Conservation (phyloP, 1,284 basidiomycete species). For the Tilletia caries region DNA sequence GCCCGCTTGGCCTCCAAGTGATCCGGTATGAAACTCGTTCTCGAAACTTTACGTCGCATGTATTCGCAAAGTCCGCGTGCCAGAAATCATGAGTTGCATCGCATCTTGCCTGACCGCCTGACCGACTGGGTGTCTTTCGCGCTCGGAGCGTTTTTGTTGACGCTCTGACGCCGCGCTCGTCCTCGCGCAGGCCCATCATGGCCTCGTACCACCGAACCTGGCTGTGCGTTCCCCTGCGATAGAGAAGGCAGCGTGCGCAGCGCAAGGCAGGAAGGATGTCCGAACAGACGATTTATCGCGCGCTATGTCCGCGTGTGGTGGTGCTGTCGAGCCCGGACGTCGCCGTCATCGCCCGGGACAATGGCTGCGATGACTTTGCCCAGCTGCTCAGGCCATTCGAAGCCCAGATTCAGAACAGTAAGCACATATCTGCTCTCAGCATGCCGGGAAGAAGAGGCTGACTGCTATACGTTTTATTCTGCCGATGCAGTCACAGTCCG, state of each 20-base stretch:
- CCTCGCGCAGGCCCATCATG: no score
- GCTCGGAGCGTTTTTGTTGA: not conserved
- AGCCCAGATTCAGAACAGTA: constrained; percentile 25
- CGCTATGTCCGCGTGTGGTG: constrained; percentile 43
- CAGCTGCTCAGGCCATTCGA: constrained; percentile 47
- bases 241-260: no score
- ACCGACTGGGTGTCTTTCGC: no score
- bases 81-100: not conserved
- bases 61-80: not conserved
- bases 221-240: no score
- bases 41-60: no score
- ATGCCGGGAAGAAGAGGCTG: no score
- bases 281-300: constrained; percentile 29
- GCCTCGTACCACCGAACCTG: no score
- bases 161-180: no score
- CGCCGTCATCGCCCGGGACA: constrained; percentile 27
- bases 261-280: not conserved
- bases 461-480: not conserved
- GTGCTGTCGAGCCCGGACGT: constrained; percentile 45
- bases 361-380: constrained; percentile 35
- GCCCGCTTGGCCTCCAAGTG: constrained; percentile 1
- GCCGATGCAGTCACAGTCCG: constrained; percentile 33
- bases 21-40: not conserved
- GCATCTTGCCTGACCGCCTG: no score
- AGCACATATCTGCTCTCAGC: constrained; percentile 11